Evolutionary conservation across 2,329 filamentous ascomycete species (phyloP), one percentile per base, ranked within the genome.

Genomic region (Amauroascus niger): DNA sequence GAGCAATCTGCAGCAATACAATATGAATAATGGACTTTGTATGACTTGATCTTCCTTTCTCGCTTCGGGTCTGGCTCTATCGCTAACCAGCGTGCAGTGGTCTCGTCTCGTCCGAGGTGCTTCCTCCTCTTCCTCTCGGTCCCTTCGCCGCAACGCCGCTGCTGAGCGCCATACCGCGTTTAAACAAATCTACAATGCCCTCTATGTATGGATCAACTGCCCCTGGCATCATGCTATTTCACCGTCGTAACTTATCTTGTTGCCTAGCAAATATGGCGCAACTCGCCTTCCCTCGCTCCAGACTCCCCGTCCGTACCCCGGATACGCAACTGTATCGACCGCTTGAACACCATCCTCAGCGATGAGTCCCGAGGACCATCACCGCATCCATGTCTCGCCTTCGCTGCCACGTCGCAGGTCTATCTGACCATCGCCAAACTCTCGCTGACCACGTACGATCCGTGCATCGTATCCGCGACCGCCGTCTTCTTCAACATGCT

Each of bases 401-500:
- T 91, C 71, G 87, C 88, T 56, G 83, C 88, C 33, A 81, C 83
- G 52, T 88, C 90, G 61, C 88, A 95, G 67, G 86, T 96, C 49
- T 98, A 95, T 68, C 83, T 88, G 3, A 86, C 87, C 11, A 84
- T 97, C 59, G 87, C 87, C 58, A 89, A 95, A 71, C 89, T 97
- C 61, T 89, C 90, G 2, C 82, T 87, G 1, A 84, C 85, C 0
- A 89, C 87, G 30, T 85, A 88, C 67, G 87, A 95, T 68, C 86
- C 94, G 63, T 84, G 82, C 65, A 84, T 96, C 64, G 85, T 97
- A 61, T 83, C 85, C 59, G 87, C 91, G 64, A 86, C 87, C 24
- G 86, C 95, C 35, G 76, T 84, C 39, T 83, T 96, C 65, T 96
- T 96, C 69, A 88, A 88, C 54, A 89, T 88, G 14, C 78, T 98